These are phyloP conservation scores for Tuber melanosporum DNA, from an alignment of 495 filamentous ascomycete genomes.

Conservation along the genomic window DNA sequence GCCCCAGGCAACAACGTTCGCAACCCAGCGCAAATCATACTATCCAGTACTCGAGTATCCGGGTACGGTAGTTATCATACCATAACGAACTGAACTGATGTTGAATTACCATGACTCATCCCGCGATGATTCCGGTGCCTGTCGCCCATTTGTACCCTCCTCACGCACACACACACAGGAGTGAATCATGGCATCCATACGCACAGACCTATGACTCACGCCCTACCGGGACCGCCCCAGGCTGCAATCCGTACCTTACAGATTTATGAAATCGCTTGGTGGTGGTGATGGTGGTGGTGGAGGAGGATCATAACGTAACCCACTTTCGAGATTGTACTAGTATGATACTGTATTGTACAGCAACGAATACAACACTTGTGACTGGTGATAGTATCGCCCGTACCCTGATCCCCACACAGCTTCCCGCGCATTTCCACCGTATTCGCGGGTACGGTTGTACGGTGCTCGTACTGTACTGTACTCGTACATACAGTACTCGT, in stretches of 20 bases:
- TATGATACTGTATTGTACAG: too few species aligned
- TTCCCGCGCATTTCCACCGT: neutral
- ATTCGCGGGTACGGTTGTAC: neutral
- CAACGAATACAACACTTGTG: neutral
- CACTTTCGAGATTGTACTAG: neutral
- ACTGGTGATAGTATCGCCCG: neutral
- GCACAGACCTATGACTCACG: conserved; percentile 1
- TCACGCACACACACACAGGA: neutral
- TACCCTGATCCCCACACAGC: neutral
- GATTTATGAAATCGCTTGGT: neutral
- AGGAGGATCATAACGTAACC: neutral
- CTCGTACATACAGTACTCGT: neutral
- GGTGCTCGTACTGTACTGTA: neutral
- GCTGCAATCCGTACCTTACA: conserved; percentile 1
- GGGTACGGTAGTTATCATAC: neutral
- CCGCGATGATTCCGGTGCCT: neutral
- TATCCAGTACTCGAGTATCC: neutral
- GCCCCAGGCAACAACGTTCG: neutral
- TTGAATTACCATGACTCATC: neutral
- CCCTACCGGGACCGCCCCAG: neutral
- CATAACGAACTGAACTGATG: neutral
- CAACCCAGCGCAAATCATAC: neutral
- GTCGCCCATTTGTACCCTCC: neutral
- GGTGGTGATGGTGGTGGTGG: neutral
- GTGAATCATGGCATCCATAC: neutral